These are phyloP conservation scores for Sanghuangporus sanghuang DNA, from an alignment of 1,284 basidiomycete species.

Conservation along the genomic window DNA sequence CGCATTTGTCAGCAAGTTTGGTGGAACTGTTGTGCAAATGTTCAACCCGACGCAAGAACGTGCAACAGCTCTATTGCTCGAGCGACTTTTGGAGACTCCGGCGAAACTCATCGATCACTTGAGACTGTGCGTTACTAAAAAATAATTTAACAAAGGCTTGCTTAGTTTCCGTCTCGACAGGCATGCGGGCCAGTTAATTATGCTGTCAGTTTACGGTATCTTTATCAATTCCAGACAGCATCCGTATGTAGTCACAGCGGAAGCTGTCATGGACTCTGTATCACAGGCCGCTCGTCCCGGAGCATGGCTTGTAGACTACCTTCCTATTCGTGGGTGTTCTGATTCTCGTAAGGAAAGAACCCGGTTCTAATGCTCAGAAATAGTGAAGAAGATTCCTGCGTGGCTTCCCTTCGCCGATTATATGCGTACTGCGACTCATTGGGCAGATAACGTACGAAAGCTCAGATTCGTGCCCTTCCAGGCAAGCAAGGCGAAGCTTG, in stretches of 20 bases:
- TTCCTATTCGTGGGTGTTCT: conserved; percentile 43
- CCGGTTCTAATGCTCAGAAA: background rate
- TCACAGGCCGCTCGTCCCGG: conserved; percentile 39
- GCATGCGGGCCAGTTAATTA: conserved; percentile 8
- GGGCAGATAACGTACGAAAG: conserved; percentile 23
- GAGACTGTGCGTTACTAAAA: conserved; percentile 19
- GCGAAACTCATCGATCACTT: conserved; percentile 24
- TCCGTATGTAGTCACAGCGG: conserved; percentile 19
- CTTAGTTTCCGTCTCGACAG: background rate
- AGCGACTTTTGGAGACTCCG: conserved; percentile 20
- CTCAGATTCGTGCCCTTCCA: background rate
- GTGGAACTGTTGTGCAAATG: conserved; percentile 15
- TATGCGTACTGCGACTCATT: conserved; percentile 44
- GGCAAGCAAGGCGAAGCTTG: background rate
- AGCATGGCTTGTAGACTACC: conserved; percentile 53
- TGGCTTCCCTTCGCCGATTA: conserved; percentile 66
- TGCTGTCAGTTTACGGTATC: conserved; percentile 9
- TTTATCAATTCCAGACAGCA: conserved; percentile 1
- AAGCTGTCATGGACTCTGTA: conserved; percentile 26
- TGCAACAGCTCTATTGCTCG: conserved; percentile 21
- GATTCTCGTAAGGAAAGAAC: background rate
- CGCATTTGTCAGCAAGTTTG: conserved; percentile 24
- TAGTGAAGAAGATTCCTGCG: conserved; percentile 54
- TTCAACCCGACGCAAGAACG: conserved; percentile 23
- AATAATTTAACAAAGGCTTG: background rate